Evolutionary conservation across 495 filamentous ascomycete genomes (phyloP).

Genomic region (Penicillium flavigenum): DNA sequence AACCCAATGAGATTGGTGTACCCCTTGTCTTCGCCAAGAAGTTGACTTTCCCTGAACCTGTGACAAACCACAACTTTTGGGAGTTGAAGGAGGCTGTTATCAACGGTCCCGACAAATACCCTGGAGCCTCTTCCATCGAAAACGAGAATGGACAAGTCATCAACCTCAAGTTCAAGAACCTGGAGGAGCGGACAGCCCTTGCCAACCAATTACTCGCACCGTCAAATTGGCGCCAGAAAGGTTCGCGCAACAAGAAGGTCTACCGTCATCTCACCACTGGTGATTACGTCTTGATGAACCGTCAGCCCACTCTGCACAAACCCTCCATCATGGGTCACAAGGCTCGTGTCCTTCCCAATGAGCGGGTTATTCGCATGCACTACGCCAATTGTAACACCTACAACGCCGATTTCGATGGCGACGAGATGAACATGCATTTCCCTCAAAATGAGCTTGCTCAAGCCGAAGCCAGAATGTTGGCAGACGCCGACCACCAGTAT

Average conservation of each 20-base stretch:
- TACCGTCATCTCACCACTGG: conserved; percentile 94
- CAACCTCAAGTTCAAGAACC: conserved; percentile 78
- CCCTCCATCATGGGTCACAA: conserved; percentile 99
- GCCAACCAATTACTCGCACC: conserved; percentile 94
- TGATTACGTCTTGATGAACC: conserved; percentile 98
- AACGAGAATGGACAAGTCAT: conserved; percentile 92
- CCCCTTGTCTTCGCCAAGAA: conserved; percentile 95
- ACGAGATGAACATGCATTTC: conserved; percentile 99
- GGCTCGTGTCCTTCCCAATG: conserved; percentile 84
- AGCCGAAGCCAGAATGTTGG: conserved; percentile 85
- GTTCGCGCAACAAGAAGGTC: conserved; percentile 90
- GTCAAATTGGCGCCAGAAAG: conserved; percentile 69
- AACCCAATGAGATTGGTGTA: conserved; percentile 98
- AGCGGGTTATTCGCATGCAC: conserved; percentile 98
- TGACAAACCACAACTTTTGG: conserved; percentile 94
- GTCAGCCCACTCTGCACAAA: conserved; percentile 98
- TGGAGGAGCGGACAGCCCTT: conserved; percentile 78
- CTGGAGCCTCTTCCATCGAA: conserved; percentile 90
- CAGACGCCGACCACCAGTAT: conserved; percentile 97
- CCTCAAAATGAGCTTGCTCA: conserved; percentile 95
- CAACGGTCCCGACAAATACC: conserved; percentile 91
- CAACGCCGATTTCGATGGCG: conserved; percentile 99
- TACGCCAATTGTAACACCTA: conserved; percentile 99
- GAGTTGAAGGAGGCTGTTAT: conserved; percentile 95
- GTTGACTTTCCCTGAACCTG: conserved; percentile 94